These are phyloP conservation scores for Gypsophila paniculata DNA, from an alignment of 179 eudicot species.

Conservation along the genomic window DNA sequence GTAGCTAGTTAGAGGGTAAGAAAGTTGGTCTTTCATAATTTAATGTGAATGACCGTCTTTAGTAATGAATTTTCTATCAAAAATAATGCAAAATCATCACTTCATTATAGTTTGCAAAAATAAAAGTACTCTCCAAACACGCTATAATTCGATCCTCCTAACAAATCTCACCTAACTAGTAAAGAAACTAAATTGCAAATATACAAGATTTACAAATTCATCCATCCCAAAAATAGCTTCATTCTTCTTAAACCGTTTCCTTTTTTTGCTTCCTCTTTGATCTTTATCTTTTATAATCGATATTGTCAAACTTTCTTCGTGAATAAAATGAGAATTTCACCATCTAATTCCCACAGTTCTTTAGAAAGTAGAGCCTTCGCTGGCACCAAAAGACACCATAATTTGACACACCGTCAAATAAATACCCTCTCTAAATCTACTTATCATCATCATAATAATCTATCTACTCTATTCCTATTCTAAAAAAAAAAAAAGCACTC, in stretches of 20 bases:
- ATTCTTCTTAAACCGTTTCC: background rate
- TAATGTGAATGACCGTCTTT: too few species aligned
- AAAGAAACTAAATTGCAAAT: constrained; percentile 22
- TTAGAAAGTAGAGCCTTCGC: constrained; percentile 18
- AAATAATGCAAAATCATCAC: background rate
- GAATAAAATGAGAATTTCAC: constrained; percentile 7
- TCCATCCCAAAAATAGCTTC: background rate
- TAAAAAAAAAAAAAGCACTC: background rate
- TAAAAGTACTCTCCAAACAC: constrained; percentile 23
- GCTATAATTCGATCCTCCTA: constrained; percentile 19
- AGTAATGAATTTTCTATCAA: background rate
- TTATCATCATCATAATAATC: constrained; percentile 20
- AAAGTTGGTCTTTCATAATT: too few species aligned
- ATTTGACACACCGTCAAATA: constrained; percentile 20
- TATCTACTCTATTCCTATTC: background rate
- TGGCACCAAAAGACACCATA: constrained; percentile 18
- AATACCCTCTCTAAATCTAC: constrained; percentile 4
- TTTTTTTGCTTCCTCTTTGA: background rate
- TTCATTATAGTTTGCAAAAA: constrained; percentile 10
- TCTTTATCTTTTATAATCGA: too few species aligned
- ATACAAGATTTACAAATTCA: constrained; percentile 29
- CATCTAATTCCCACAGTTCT: constrained; percentile 7
- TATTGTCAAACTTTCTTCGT: background rate
- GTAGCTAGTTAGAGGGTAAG: too few species aligned
- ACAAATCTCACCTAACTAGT: constrained; percentile 28